These are phyloP conservation scores for Fusarium penzigii DNA, from an alignment of 2,329 filamentous ascomycete genomes.

Conservation along the genomic window DNA sequence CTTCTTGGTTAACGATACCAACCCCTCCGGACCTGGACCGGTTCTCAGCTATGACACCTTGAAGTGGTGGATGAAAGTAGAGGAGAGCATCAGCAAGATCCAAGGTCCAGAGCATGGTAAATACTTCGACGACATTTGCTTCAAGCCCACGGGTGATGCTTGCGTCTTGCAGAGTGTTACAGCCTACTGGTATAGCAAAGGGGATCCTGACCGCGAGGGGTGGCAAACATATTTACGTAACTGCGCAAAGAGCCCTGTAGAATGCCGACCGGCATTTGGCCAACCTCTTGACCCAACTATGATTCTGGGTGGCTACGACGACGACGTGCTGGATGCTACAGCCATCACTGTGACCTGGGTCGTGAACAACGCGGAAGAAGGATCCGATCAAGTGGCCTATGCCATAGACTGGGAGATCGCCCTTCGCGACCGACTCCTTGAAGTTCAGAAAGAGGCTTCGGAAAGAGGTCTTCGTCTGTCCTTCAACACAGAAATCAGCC, in stretches of 20 bases:
- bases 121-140: slow-evolving; percentile 82
- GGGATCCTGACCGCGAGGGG: slow-evolving; percentile 39
- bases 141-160: slow-evolving; percentile 85
- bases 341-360: slow-evolving; percentile 95
- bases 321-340: slow-evolving; percentile 69
- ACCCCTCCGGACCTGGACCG: slow-evolving; percentile 63
- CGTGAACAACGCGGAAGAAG: slow-evolving; percentile 80
- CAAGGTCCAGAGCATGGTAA: slow-evolving; percentile 69
- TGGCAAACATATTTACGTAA: slow-evolving; percentile 74
- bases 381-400: slow-evolving; percentile 65
- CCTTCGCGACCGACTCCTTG: slow-evolving; percentile 71
- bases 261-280: slow-evolving; percentile 84
- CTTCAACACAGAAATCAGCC: slow-evolving; percentile 92
- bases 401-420: slow-evolving; percentile 90
- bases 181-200: slow-evolving; percentile 76
- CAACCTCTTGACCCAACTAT: slow-evolving; percentile 86
- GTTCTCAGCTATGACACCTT: slow-evolving; percentile 89
- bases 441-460: slow-evolving; percentile 77
- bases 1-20: slow-evolving; percentile 88
- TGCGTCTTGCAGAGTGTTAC: slow-evolving; percentile 94
- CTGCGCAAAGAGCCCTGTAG: slow-evolving; percentile 78
- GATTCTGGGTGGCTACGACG: slow-evolving; percentile 78
- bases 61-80: slow-evolving; percentile 91
- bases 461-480: slow-evolving; percentile 81
- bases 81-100: slow-evolving; percentile 72